phyloP scores from a whole-genome alignment of 2,329 filamentous ascomycete species.

The Raffaelea deltoideospora region DNA sequence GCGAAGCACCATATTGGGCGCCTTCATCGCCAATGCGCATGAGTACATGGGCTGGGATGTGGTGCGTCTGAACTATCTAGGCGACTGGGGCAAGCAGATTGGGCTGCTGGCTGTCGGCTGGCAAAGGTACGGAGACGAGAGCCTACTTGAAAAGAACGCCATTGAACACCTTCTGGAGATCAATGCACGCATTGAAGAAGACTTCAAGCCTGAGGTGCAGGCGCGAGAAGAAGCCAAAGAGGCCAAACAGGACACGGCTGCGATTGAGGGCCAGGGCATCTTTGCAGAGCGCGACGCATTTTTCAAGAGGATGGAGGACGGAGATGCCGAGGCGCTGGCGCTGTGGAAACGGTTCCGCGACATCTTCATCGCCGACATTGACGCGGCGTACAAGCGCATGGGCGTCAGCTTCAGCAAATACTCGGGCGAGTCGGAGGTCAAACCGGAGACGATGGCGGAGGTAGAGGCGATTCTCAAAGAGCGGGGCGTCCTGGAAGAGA shows the following conservation, averaged over 20 bases:
- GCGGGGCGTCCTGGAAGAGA: slow-evolving; percentile 45
- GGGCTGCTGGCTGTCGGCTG: slow-evolving; percentile 54
- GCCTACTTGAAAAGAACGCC: slow-evolving; percentile 40
- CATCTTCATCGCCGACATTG: slow-evolving; percentile 42
- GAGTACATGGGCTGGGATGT: slow-evolving; percentile 56
- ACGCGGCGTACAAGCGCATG: slow-evolving; percentile 41
- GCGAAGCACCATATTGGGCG: slow-evolving; percentile 62
- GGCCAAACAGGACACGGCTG: slow-evolving; percentile 25
- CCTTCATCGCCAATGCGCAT: slow-evolving; percentile 56
- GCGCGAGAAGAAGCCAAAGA: slow-evolving; percentile 35
- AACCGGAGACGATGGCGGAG: slow-evolving; percentile 33
- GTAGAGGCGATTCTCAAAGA: slow-evolving; percentile 44
- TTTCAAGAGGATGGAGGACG: slow-evolving; percentile 46
- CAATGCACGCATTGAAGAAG: slow-evolving; percentile 52
- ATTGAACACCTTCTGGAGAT: slow-evolving; percentile 60
- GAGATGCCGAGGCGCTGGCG: slow-evolving; percentile 37
- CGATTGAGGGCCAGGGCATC: slow-evolving; percentile 26
- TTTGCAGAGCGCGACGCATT: slow-evolving; percentile 42
- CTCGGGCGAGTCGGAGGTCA: slow-evolving; percentile 50
- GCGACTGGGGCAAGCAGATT: slow-evolving; percentile 66
- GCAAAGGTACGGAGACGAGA: slow-evolving; percentile 51
- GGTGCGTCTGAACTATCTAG: slow-evolving; percentile 57
- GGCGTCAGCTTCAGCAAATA: slow-evolving; percentile 49
- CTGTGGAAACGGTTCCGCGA: slow-evolving; percentile 45
- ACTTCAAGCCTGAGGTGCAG: slow-evolving; percentile 47